phyloP scores from a whole-genome alignment of 305 asterid species.

The Salvia sclarea region DNA sequence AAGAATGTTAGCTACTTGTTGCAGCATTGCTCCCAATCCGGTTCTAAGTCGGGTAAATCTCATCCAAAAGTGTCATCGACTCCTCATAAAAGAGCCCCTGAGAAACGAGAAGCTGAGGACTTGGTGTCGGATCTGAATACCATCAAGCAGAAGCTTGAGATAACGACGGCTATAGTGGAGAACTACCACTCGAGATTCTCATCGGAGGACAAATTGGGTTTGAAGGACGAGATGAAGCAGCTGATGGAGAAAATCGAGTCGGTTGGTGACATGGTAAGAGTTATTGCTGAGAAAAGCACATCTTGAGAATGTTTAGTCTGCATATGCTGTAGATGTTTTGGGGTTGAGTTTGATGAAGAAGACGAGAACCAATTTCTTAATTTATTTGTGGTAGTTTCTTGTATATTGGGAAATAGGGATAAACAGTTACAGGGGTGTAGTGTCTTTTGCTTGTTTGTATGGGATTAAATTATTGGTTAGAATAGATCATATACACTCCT shows the following conservation, averaged over 20 bases:
- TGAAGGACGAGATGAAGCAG: conserved; percentile 55
- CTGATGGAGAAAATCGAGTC: conserved; percentile 52
- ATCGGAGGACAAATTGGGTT: conserved; percentile 36
- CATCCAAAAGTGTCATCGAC: conserved; percentile 24
- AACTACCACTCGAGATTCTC: conserved; percentile 51
- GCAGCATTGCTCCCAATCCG: conserved; percentile 34
- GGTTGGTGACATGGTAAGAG: conserved; percentile 49
- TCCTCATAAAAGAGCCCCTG: conserved; percentile 19
- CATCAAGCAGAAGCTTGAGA: conserved; percentile 47
- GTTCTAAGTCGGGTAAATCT: conserved; percentile 30
- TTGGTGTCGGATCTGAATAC: conserved; percentile 36
- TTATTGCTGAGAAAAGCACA: conserved; percentile 42
- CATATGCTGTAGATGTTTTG: neutral
- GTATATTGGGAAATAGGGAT: conserved; percentile 26
- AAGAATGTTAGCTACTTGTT: conserved; percentile 36
- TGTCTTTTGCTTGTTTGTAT: neutral
- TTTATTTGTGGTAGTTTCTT: neutral
- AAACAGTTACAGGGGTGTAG: conserved; percentile 7
- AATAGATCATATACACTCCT: neutral
- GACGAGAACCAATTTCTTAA: neutral
- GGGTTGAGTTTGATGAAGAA: conserved; percentile 17
- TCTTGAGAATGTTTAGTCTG: conserved; percentile 12
- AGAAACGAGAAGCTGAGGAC: conserved; percentile 29
- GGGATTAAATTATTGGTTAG: neutral
- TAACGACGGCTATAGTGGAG: conserved; percentile 45